Conservation (phyloP, 495 filamentous ascomycete genomes). For the Bathelium albidoporum region DNA sequence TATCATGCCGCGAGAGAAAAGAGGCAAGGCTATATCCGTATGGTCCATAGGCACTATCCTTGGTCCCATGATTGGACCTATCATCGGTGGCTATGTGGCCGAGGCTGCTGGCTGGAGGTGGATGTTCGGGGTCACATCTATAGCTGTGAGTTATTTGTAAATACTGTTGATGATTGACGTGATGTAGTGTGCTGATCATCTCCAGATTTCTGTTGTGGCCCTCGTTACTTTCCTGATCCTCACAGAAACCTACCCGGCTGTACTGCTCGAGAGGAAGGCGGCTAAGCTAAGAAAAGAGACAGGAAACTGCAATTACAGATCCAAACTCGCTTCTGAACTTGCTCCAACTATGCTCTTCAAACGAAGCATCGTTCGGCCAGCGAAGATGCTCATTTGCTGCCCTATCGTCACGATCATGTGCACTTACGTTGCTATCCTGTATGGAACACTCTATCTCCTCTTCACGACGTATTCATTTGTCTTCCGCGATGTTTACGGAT, state of each 20-base stretch:
- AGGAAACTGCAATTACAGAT: not conserved
- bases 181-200: not conserved
- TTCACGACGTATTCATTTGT: slow-evolving; percentile 42
- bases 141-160: not conserved
- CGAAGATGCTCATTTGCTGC: slow-evolving; percentile 3
- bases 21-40: slow-evolving; percentile 45
- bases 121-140: not conserved
- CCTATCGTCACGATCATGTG: slow-evolving; percentile 2
- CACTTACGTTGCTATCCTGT: not conserved
- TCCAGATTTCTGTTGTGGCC: slow-evolving; percentile 9
- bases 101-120: not conserved
- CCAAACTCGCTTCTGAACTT: not conserved
- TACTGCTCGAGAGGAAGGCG: slow-evolving; percentile 1
- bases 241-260: not conserved
- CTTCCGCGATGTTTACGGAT: slow-evolving; percentile 41
- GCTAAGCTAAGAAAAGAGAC: not conserved
- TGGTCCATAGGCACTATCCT: slow-evolving; percentile 58
- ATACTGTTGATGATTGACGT: not conserved
- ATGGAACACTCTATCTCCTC: slow-evolving; percentile 29
- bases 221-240: not conserved
- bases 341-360: not conserved
- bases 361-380: not conserved
- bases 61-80: slow-evolving; percentile 42
- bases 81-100: not conserved
- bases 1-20: slow-evolving; percentile 40